These are phyloP conservation scores for Daldinia concentrica DNA, from an alignment of 495 filamentous ascomycete genomes.

Conservation along the genomic window DNA sequence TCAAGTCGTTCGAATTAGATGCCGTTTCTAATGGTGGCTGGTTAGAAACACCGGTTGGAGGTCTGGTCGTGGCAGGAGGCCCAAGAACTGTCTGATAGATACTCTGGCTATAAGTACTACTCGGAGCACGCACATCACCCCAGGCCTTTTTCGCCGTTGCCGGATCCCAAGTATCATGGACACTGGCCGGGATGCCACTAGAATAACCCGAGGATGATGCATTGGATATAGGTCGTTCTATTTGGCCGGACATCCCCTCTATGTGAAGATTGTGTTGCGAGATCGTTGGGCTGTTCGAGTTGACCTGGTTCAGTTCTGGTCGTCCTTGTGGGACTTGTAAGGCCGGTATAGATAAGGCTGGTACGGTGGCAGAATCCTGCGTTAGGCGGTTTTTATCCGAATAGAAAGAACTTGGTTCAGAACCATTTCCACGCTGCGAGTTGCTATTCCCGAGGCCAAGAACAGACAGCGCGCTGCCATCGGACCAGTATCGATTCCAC, in stretches of 20 bases:
- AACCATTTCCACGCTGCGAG: constrained; percentile 57
- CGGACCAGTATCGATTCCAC: constrained; percentile 70
- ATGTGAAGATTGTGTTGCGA: constrained; percentile 59
- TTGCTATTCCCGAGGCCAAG: constrained; percentile 56
- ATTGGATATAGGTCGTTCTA: constrained; percentile 66
- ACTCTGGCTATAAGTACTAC: constrained; percentile 67
- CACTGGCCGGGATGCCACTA: constrained; percentile 64
- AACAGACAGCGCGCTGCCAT: constrained; percentile 62
- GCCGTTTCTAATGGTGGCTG: constrained; percentile 53
- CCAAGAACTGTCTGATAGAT: constrained; percentile 52
- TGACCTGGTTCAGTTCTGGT: constrained; percentile 66
- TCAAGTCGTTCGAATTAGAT: constrained; percentile 68
- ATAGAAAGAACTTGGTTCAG: constrained; percentile 63
- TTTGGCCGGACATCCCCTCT: constrained; percentile 69
- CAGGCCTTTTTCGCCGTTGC: constrained; percentile 8
- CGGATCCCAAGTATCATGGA: constrained; percentile 63
- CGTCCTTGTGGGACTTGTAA: constrained; percentile 57
- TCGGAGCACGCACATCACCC: constrained; percentile 51
- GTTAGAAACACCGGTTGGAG: constrained; percentile 50
- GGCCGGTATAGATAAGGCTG: constrained; percentile 62
- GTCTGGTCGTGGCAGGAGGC: constrained; percentile 52
- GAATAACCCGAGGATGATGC: constrained; percentile 64
- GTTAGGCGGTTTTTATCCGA: constrained; percentile 60
- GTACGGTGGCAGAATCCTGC: constrained; percentile 63
- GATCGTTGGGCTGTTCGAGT: constrained; percentile 74